Evolutionary conservation across 345 rosid genomes (phyloP), one percentile per base, ranked within the genome.

Genomic region (Populus euphratica): DNA sequence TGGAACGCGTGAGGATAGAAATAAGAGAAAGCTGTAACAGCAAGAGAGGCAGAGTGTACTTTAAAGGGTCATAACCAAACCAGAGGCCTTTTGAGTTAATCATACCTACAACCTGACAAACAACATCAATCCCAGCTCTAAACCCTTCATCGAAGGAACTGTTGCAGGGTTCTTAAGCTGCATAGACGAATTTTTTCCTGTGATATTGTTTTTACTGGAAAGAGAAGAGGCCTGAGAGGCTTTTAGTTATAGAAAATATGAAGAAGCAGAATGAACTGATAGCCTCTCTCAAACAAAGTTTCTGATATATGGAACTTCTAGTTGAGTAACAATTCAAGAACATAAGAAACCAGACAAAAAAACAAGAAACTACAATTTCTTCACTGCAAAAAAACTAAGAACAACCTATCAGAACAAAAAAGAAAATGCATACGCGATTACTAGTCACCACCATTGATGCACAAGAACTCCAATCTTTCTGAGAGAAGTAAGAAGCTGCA

Each of bases 11-110:
- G 52, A 65, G 5, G 61, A 78, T 78, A 35, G 81, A 78, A 21
- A 78, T 47, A 66, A 72, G 62, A 17, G 76, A 78, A 9, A 72
- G 52, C 29, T 78, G 80, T 9, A 72, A 16, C 16, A 78, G 72
- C 25, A 78, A 63, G 6, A 78, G 76, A 78, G 76, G 81, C 11
- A 78, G 6, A 50, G 81, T 63, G 35, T 70, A 72, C 27, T 49
- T 6, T 64, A 78, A 71, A 62, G 76, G 81, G 43, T 78, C 72
- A 33, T 78, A 72, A 2, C 72, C 67, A 64, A 72, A 2, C 76
- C 76, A 78, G 12, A 71, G 20, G 5, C 81, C 76, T 27, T 10
- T 78, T 6, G 76, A 78, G 11, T 65, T 72, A 17, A 72, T 39
- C 21, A 18, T 20, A 36, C 52, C 63, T 1, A 78, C 65, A 18